Conservation (phyloP, 805 yeast species). For the Wickerhamiella occidentalis region DNA sequence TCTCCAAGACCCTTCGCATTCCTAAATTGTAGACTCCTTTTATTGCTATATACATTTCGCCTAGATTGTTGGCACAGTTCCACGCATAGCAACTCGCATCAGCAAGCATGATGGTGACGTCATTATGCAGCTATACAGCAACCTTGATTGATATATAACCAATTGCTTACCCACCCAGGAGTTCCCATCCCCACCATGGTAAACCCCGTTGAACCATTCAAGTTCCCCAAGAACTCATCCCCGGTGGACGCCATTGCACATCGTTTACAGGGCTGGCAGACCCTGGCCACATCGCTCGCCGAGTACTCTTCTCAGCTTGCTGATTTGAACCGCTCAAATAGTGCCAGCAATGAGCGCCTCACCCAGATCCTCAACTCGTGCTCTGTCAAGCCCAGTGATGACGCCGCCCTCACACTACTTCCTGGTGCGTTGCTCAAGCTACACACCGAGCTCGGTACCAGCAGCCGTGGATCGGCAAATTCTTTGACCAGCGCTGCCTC, state of each 20-base stretch:
- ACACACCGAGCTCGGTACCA: constrained; percentile 67
- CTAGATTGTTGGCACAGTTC: background rate
- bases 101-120: constrained; percentile 1
- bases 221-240: constrained; percentile 44
- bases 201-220: constrained; percentile 10
- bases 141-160: background rate
- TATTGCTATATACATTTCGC: background rate
- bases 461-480: constrained; percentile 21
- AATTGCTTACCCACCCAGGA: background rate
- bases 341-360: constrained; percentile 1
- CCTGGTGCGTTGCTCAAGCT: constrained; percentile 29
- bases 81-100: constrained; percentile 1
- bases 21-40: constrained; percentile 54
- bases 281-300: constrained; percentile 60
- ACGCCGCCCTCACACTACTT: constrained; percentile 17
- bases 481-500: background rate
- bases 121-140: constrained; percentile 2
- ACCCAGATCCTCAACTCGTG: background rate
- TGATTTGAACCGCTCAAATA: constrained; percentile 42
- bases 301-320: constrained; percentile 68
- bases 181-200: constrained; percentile 1
- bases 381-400: background rate
- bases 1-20: constrained; percentile 78
- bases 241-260: constrained; percentile 80
- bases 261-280: constrained; percentile 77